Base-by-base conservation (phyloP, 768 basidiomycete species). In the Gyrodon lividus region DNA sequence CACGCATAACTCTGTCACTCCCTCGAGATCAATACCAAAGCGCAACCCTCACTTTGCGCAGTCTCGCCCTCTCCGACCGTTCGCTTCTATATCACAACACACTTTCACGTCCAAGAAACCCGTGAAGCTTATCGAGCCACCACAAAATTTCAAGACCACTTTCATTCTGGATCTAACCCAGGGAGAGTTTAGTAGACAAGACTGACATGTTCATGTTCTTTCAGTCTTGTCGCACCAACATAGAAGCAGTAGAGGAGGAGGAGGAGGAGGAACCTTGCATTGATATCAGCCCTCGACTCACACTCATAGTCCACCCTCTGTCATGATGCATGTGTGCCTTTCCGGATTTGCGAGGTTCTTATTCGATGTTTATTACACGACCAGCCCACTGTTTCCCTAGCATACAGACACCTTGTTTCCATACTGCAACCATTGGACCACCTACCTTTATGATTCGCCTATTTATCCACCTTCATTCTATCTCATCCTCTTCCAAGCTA, bases 141-240 rank as follows among this genome's bases (percentile, higher is more conserved):
- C 91, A 23, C 77, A 82, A 62, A 83, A 87, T 65, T 82, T 81
- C 69, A 78, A 80, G 66, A 74, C 76, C 43, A 81, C 80, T 34
- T 92, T 91, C 60, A 74, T 86, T 54, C 81, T 93, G 46, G 79
- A 92, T 69, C 77, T 93, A 51, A 91, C 90, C 0, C 90, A 90
- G 66, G 89, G 82, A 7, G 90, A 93, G 67, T 78, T 93, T 66
- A 80, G 87, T 68, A 76, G 88, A 61, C 84, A 84, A 69, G 78
- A 80, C 57, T 80, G 64, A 74, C 38, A 30, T 37, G 1, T 4
- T 33, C n/a, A 14, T 22, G 9, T 6, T n/a, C n/a, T 39, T 26
- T 41, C 17, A 19, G 37, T 17, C 17, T 34, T 37, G 30, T 40
- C 20, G 26, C 16, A 8, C 5, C 22, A 14, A 43, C 13, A 37